Base-by-base conservation (phyloP, 352 stramenopile species). In the Phytophthora quininea region DNA sequence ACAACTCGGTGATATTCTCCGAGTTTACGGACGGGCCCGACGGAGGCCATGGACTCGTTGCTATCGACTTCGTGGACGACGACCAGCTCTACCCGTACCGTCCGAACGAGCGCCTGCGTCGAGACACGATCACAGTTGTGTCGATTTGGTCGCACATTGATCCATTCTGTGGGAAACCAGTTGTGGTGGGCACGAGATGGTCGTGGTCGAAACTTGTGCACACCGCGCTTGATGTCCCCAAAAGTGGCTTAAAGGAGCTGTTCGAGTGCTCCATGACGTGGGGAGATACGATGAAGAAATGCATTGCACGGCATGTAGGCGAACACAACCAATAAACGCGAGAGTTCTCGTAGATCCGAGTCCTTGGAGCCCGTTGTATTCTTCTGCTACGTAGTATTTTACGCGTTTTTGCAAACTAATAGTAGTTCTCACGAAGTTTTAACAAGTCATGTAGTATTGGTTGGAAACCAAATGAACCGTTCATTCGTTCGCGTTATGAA, bases 71-170 rank as follows among this genome's bases (percentile, higher is more conserved):
- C n/a, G 73, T 86, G 3, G 70, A 86, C 24, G 54, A 64, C 3
- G 78, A 84, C 46, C 65, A 80, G 9, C 43, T 84, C 52, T 67
- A 80, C 31, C 78, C 75, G 14, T 82, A 82, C 54, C 54, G 45
- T 0, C 55, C 77, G 2, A 30, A 54, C 2, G 64, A 81, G 30
- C 60, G 71, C 1, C 33, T 70, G 27, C 58, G 67, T 3, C 66
- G 75, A 38, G 76, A 84, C 32, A 62, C 72, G 1, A 74, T 63
- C 29, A 75, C 62, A 14, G n/a, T 63, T 2, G 46, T 69, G 9
- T 24, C 50, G 14, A 55, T 69, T 8, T 24, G 46, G 6, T 52
- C 46, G 7, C 24, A 57, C 8, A 10, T 12, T 11, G 46, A 24
- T 37, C 24, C 42, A 7, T 7, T 19, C 14, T 50, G 59, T 19